Evolutionary conservation across 306 rosid species (phyloP).

Genomic region (Canavalia gladiata): DNA sequence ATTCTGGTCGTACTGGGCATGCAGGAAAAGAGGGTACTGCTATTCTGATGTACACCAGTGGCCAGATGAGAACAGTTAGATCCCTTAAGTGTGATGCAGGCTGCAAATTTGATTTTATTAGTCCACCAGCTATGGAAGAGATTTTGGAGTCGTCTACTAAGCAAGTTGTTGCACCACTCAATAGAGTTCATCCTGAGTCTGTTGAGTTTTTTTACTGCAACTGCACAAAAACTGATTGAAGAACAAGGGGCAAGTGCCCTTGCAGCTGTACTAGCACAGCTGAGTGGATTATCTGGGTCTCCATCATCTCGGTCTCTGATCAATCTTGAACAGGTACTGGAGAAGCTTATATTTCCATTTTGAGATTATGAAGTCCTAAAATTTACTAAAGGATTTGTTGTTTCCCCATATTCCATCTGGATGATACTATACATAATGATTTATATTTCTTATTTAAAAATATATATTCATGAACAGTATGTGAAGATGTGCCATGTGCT

Average conservation of each 20-base stretch:
- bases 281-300: slow-evolving; percentile 93
- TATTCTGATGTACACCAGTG: slow-evolving; percentile 84
- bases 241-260: slow-evolving; percentile 89
- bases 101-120: slow-evolving; percentile 84
- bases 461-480: neutral
- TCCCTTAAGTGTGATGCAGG: slow-evolving; percentile 98
- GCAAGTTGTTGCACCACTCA: slow-evolving; percentile 87
- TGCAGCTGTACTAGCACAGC: slow-evolving; percentile 96
- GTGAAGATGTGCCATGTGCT: neutral
- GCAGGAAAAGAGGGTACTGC: slow-evolving; percentile 94
- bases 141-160: slow-evolving; percentile 86
- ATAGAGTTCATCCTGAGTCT: slow-evolving; percentile 90
- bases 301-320: slow-evolving; percentile 93
- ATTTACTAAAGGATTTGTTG: neutral
- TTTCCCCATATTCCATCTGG: neutral
- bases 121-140: slow-evolving; percentile 77
- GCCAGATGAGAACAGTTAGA: slow-evolving; percentile 95
- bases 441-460: neutral
- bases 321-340: slow-evolving; percentile 84
- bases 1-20: slow-evolving; percentile 99
- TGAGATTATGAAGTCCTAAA: neutral
- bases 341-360: slow-evolving; percentile 29
- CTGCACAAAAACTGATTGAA: slow-evolving; percentile 84
- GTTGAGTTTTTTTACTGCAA: slow-evolving; percentile 78
- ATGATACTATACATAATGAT: neutral